These are phyloP conservation scores for Zymoseptoria crescenta DNA, from an alignment of 2,329 filamentous ascomycete genomes.

Conservation along the genomic window DNA sequence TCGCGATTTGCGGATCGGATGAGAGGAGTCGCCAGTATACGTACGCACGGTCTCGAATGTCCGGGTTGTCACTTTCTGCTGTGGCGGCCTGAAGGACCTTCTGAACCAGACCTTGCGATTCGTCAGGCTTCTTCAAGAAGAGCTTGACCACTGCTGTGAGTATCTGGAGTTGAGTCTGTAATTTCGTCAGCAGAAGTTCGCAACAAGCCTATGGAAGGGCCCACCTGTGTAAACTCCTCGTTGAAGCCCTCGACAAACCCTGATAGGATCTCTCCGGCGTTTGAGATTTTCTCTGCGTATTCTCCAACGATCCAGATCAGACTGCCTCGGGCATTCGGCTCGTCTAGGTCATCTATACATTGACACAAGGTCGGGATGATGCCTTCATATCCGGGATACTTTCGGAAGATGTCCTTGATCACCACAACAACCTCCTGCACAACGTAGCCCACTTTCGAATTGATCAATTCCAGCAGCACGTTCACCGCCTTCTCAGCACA, in stretches of 20 bases:
- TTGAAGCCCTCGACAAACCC: constrained; percentile 91
- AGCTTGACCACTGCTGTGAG: constrained; percentile 95
- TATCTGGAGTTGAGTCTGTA: constrained; percentile 90
- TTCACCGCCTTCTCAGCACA: constrained; percentile 95
- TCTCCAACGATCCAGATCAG: constrained; percentile 99
- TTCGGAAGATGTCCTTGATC: constrained; percentile 96
- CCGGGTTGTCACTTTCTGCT: constrained; percentile 91
- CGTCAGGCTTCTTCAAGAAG: constrained; percentile 92
- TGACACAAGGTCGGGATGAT: constrained; percentile 95
- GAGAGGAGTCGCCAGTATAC: constrained; percentile 97
- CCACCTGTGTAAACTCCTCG: constrained; percentile 89
- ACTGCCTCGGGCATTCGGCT: constrained; percentile 80
- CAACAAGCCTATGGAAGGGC: constrained; percentile 21
- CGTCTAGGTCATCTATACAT: constrained; percentile 93
- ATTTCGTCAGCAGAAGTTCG: constrained; percentile 24
- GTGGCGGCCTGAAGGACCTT: constrained; percentile 91
- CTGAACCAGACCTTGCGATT: constrained; percentile 82
- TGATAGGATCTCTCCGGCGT: constrained; percentile 87
- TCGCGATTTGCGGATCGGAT: constrained; percentile 81
- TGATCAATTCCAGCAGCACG: constrained; percentile 84
- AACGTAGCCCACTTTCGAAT: constrained; percentile 97
- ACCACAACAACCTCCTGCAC: constrained; percentile 98
- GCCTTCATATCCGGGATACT: constrained; percentile 95
- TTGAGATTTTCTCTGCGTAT: constrained; percentile 98
- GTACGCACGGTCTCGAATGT: constrained; percentile 93